Conservation (phyloP, 129 eudicot genomes). For the Solidago caesia region DNA sequence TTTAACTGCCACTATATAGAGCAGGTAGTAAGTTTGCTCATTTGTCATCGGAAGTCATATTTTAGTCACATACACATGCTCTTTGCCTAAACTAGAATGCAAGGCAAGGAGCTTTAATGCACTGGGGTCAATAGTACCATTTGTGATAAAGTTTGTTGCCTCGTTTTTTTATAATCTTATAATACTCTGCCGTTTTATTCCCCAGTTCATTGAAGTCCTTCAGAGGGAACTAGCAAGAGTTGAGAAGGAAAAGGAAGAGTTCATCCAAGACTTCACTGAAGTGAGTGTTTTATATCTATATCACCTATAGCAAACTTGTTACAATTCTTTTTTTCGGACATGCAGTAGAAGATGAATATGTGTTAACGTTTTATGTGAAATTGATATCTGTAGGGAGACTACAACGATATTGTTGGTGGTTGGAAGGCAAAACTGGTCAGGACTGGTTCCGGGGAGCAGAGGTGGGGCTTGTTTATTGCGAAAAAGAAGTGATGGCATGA, state of each 20-base stretch:
- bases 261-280: conserved; percentile 80
- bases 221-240: conserved; percentile 68
- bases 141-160: not conserved
- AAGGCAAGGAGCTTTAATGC: no score
- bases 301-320: not conserved
- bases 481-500: conserved; percentile 51
- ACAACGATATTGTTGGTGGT: conserved; percentile 89
- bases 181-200: not conserved
- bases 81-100: no score
- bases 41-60: not conserved
- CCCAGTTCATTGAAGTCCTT: conserved; percentile 79
- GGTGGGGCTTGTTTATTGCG: conserved; percentile 91
- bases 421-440: conserved; percentile 90
- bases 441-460: conserved; percentile 84
- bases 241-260: conserved; percentile 82
- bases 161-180: not conserved
- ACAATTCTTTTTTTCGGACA: not conserved
- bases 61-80: not conserved
- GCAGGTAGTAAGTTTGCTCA: not conserved
- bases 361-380: conserved; percentile 8
- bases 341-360: not conserved
- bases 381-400: conserved; percentile 64
- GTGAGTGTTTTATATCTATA: conserved; percentile 38
- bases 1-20: not conserved
- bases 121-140: not conserved